These are phyloP conservation scores for Cronartium ribicola DNA, from an alignment of 1,284 basidiomycete genomes.

Conservation along the genomic window DNA sequence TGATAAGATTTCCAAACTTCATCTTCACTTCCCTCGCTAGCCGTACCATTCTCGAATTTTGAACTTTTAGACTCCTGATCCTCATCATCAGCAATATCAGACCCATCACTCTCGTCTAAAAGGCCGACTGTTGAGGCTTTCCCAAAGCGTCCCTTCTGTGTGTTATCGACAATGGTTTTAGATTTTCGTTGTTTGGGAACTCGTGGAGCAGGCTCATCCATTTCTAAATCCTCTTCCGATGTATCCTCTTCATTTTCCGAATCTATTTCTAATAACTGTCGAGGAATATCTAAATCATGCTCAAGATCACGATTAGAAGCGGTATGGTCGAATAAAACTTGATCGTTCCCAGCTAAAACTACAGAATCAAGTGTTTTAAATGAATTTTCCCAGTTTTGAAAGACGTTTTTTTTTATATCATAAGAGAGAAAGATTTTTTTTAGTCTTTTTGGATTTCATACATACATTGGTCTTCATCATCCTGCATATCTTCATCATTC, in stretches of 20 bases:
- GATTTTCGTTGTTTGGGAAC: conserved; percentile 22
- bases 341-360: conserved; percentile 36
- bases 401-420: too few relatives aligned
- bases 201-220: conserved; percentile 1
- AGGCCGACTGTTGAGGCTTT: neutral
- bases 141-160: conserved; percentile 30
- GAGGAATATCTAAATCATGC: conserved; percentile 35
- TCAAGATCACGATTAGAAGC: conserved; percentile 4
- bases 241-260: conserved; percentile 11
- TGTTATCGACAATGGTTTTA: conserved; percentile 24
- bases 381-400: too few relatives aligned
- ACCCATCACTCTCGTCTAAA: neutral
- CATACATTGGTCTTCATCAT: conserved; percentile 39
- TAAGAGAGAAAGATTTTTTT: too few relatives aligned
- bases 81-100: conserved; percentile 6
- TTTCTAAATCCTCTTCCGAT: neutral
- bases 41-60: conserved; percentile 26
- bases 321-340: conserved; percentile 27
- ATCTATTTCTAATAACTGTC: conserved; percentile 29
- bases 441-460: neutral
- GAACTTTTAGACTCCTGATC: conserved; percentile 49
- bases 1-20: conserved; percentile 44
- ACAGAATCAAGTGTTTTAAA: neutral
- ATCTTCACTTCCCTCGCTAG: conserved; percentile 47
- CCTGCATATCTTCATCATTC: conserved; percentile 33